Base-by-base conservation (phyloP, 768 basidiomycete genomes). In the Boletus rubescentipes region DNA sequence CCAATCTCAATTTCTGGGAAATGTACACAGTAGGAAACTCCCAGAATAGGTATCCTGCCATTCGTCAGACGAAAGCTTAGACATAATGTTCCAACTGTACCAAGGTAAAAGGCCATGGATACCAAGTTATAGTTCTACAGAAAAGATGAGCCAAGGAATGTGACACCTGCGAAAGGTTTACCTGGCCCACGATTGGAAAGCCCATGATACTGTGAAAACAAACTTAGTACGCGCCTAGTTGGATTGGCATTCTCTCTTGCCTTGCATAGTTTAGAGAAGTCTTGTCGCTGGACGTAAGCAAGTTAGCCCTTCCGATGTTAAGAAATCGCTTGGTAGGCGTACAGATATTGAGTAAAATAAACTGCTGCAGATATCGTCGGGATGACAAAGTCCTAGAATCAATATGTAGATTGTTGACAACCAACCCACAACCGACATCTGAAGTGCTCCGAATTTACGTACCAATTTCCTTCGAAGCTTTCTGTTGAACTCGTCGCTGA, bases 261-360 rank as follows among this genome's bases (percentile, higher is more conserved):
- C 82, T 84, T n/a, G 85, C 85, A 73, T 86, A 86, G 63, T 85
- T 86, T 36, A 86, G 64, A 12, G 83, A 80, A 5, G 84, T 85
- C 73, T 87, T 88, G 66, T 87, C 86, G 53, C 84, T 85, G 53
- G 6, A 53, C 32, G 36, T 26, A 26, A 40, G 47, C 42, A 38
- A 16, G 41, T 61, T 23, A 67, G 41, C 11, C 5, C 12, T 16
- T 18, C 10, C 15, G 29, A 14, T 20, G 41, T 23, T 11, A 10
- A 30, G 15, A 40, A 18, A 23, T 30, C 7, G 38, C 46, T 18
- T n/a, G 18, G 12, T 15, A 42, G 23, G 57, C 80, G 49, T 62
- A 86, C 82, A 86, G 63, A 59, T 80, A 86, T 60, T 87, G 83
- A 1, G 81, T 83, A 63, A 87, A 87, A 66, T 86, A 87, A 12